phyloP scores from a whole-genome alignment of 2,329 filamentous ascomycete species.

The Penicillium oxalicum region DNA sequence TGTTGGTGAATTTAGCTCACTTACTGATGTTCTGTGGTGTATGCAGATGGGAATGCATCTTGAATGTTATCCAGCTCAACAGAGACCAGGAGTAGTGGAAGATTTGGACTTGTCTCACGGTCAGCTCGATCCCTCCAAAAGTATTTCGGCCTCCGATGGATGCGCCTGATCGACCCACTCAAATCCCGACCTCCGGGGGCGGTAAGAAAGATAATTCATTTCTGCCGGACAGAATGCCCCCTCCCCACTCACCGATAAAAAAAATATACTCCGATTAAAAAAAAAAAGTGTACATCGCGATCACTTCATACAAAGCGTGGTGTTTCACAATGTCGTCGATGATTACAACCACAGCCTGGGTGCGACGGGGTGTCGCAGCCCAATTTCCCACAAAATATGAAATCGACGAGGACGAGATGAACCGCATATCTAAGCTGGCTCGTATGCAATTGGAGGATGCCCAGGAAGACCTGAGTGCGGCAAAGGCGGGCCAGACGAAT shows the following conservation, averaged over 20 bases:
- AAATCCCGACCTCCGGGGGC: constrained; percentile 16
- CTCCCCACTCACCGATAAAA: constrained; percentile 22
- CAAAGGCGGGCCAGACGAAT: constrained; percentile 47
- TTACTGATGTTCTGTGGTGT: constrained; percentile 85
- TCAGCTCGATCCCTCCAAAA: not conserved
- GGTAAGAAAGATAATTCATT: constrained; percentile 20
- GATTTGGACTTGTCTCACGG: not conserved
- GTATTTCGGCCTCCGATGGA: not conserved
- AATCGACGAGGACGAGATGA: constrained; percentile 69
- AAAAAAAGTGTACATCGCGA: constrained; percentile 13
- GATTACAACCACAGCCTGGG: constrained; percentile 72
- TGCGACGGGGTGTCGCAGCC: constrained; percentile 68
- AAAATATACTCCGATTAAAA: constrained; percentile 24
- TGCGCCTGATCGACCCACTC: not conserved
- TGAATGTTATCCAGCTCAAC: not conserved
- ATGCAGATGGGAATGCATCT: constrained; percentile 96
- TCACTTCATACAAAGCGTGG: not conserved
- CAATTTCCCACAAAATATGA: constrained; percentile 70
- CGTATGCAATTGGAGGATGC: constrained; percentile 85
- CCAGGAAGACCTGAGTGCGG: constrained; percentile 73
- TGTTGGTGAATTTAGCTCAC: constrained; percentile 18
- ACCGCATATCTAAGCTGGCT: constrained; percentile 67
- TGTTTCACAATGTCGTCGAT: constrained; percentile 48
- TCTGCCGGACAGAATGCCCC: constrained; percentile 30
- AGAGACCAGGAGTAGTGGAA: not conserved